Conservation (phyloP, 2,329 filamentous ascomycete genomes). For the Calonectria hawksworthii region DNA sequence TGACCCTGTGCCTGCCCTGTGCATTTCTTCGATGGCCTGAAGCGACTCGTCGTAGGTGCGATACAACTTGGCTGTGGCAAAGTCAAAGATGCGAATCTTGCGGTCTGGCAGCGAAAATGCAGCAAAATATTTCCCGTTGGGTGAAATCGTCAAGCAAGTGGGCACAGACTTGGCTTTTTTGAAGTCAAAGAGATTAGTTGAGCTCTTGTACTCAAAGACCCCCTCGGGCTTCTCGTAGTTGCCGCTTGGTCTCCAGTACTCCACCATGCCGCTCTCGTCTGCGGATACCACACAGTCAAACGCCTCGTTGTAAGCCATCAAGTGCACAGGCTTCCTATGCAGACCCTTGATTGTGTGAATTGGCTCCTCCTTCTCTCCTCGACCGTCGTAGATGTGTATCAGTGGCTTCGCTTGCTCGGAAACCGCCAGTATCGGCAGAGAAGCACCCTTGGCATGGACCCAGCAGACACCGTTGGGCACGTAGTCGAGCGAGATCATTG, state of each 20-base stretch:
- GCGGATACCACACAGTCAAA: slow-evolving; percentile 93
- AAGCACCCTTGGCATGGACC: slow-evolving; percentile 91
- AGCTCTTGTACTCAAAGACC: slow-evolving; percentile 94
- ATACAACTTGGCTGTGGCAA: slow-evolving; percentile 87
- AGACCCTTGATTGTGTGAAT: slow-evolving; percentile 83
- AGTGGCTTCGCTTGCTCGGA: slow-evolving; percentile 80
- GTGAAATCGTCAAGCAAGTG: slow-evolving; percentile 86
- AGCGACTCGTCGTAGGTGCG: slow-evolving; percentile 97
- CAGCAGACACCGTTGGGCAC: slow-evolving; percentile 87
- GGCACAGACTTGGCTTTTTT: slow-evolving; percentile 94
- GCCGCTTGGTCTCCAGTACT: slow-evolving; percentile 91
- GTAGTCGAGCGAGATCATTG: slow-evolving; percentile 84
- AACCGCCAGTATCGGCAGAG: slow-evolving; percentile 86
- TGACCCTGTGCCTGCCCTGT: slow-evolving; percentile 88
- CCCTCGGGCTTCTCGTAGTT: slow-evolving; percentile 91
- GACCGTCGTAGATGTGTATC: slow-evolving; percentile 89
- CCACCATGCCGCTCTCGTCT: slow-evolving; percentile 92
- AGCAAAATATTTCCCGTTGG: slow-evolving; percentile 87
- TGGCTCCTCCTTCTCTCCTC: slow-evolving; percentile 83
- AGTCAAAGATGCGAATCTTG: slow-evolving; percentile 94
- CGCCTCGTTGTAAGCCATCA: slow-evolving; percentile 90
- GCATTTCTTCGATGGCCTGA: slow-evolving; percentile 91
- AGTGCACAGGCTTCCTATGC: slow-evolving; percentile 84
- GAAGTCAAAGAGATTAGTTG: slow-evolving; percentile 95
- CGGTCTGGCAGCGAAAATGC: slow-evolving; percentile 94